Base-by-base conservation (phyloP, 2,329 filamentous ascomycete species). In the Apiospora hydei region DNA sequence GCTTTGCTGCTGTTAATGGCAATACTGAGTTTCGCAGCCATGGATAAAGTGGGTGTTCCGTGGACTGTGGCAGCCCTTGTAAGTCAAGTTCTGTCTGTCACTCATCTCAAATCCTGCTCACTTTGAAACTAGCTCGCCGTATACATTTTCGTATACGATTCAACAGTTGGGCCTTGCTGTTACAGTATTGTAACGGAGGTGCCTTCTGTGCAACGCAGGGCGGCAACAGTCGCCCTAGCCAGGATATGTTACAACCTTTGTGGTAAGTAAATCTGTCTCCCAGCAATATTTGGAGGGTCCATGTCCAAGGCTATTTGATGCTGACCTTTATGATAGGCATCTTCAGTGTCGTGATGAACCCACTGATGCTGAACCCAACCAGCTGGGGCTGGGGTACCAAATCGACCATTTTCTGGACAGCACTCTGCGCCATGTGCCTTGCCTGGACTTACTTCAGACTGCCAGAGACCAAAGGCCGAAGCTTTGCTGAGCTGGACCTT, bases 161-260 rank as follows among this genome's bases (percentile, higher is more conserved):
- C 71, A 16, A 73, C 69, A 1, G 73, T 74, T 8, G 73, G 73
- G 0, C 73, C 73, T 1, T 71, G 71, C 26, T 73, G 72, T 67
- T 74, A 74, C 38, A 47, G 68, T 21, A 67, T 74, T 30, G 71
- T 74, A 26, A 70, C 70, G 1, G 73, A 74, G 34, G 71, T 73
- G 10, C 71, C 72, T n/a, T 73, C 73, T 38, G 69, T 69, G 34
- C 64, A 68, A 26, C 69, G 73, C n/a, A 71, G 70, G 49, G 70
- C 70, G 18, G 51, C 70, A 26, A 74, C 71, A 18, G 72, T 74
- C 4, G 70, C 71, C n/a, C 38, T 73, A 6, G 69, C 70, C 4
- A 69, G 71, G 26, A 74, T 73, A 34, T 70, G 70, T 47, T 74
- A 74, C 49, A 73, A 74, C 30, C 16, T 73, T 10, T 71, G 70